Evolutionary conservation across 208 protist species (phyloP), one percentile per base, ranked within the genome.

Genomic region (Leishmania turanica): DNA sequence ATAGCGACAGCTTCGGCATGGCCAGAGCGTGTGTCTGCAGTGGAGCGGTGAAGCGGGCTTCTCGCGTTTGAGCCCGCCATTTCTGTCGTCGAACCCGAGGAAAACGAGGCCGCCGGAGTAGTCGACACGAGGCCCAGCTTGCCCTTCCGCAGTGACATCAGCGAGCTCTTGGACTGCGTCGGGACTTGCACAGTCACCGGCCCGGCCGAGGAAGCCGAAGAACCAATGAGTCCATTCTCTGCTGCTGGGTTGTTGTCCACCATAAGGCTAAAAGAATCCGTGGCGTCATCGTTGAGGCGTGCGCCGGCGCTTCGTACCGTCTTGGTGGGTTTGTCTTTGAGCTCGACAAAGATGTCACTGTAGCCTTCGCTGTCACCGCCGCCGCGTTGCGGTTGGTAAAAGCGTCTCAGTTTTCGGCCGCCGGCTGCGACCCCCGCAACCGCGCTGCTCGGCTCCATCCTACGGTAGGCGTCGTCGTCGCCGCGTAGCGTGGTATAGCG

Each of bases 141-240:
- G 45, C 53, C 70, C 47, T 80, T 84, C 21, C 81, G 81, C 58
- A 80, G 47, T 15, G 68, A n/a, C 75, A 76, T 75, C 8, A 84
- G 21, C 34, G 76, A 80, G 34, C 70, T 80, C 76, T 80, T 77
- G 21, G 49, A 65, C 21, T 34, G 47, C 45, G 19, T 47, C 15
- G 62, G 47, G 17, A n/a, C 53, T 3, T 45, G 19, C 19, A 62
- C n/a, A 17, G 69, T 15, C n/a, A 56, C 42, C 17, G 54, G 19
- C 15, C 27, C 27, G n/a, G 75, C 2, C 2, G 66, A 47, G 3
- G 31, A 37, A 45, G 34, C 21, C 9, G 42, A 34, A 31, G 34
- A 3, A 17, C 21, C 65, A 40, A 80, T 53, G 3, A 70, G 54
- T 13, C 60, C 68, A 24, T 80, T 62, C 58, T 72, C 34, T 1